Percentiles rank a stretch among this genome's conserved stretches.
These are phyloP conservation scores for Lentinula detonsa DNA, from an alignment of 768 basidiomycete species.

Conservation along the genomic window DNA sequence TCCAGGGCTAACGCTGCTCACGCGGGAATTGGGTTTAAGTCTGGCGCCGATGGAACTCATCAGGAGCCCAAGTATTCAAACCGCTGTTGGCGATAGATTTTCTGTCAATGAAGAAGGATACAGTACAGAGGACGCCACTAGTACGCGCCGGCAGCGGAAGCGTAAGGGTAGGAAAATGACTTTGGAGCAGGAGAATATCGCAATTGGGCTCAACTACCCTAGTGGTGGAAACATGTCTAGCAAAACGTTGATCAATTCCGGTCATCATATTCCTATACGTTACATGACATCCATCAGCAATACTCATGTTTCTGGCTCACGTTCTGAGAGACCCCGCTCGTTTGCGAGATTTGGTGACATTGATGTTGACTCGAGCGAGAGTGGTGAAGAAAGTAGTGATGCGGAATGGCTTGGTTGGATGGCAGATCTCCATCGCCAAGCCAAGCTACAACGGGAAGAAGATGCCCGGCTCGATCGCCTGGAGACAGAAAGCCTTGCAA, in stretches of 20 bases:
- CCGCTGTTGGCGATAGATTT: neutral
- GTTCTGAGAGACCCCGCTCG: neutral
- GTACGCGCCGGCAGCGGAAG: slow-evolving; percentile 14
- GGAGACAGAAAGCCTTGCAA: neutral
- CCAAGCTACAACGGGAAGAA: slow-evolving; percentile 20
- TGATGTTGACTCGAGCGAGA: slow-evolving; percentile 30
- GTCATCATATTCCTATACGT: neutral
- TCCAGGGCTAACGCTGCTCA: slow-evolving; percentile 5
- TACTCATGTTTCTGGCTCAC: neutral
- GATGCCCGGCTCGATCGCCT: neutral
- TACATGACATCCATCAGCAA: neutral
- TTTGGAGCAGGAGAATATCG: slow-evolving; percentile 12
- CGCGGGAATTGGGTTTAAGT: neutral
- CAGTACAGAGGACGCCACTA: slow-evolving; percentile 11
- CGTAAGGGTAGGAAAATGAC: slow-evolving; percentile 13
- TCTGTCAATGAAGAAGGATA: slow-evolving; percentile 4
- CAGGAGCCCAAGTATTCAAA: slow-evolving; percentile 1
- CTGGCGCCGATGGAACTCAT: slow-evolving; percentile 8
- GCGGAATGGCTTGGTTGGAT: slow-evolving; percentile 66
- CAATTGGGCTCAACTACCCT: neutral
- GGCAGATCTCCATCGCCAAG: slow-evolving; percentile 44
- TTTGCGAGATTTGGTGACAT: slow-evolving; percentile 11
- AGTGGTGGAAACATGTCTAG: slow-evolving; percentile 9
- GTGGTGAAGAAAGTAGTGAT: slow-evolving; percentile 43
- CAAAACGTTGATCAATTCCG: slow-evolving; percentile 1